phyloP scores from a whole-genome alignment of 2,329 filamentous ascomycete species.

The Metarhizium brunneum region DNA sequence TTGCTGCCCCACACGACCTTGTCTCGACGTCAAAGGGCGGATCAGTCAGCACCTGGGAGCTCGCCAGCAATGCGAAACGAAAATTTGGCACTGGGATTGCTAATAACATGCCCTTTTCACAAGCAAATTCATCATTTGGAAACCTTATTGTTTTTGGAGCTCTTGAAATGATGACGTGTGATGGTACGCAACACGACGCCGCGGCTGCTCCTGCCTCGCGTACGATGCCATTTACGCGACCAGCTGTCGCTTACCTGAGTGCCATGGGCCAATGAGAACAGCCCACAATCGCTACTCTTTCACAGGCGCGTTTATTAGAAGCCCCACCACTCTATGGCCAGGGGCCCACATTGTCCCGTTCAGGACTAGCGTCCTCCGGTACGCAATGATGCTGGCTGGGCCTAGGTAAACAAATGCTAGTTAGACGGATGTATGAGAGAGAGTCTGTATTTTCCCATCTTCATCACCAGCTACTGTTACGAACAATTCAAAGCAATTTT shows the following conservation, averaged over 20 bases:
- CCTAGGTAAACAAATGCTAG: slow-evolving; percentile 5
- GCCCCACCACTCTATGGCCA: background rate
- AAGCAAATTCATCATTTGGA: background rate
- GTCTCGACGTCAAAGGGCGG: background rate
- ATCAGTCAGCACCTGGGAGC: background rate
- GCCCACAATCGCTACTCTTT: background rate
- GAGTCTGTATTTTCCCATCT: background rate
- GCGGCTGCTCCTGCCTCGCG: background rate
- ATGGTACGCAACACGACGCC: no score
- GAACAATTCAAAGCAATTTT: slow-evolving; percentile 2
- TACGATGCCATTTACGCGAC: background rate
- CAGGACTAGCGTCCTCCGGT: background rate
- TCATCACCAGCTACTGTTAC: slow-evolving; percentile 4
- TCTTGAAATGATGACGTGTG: background rate
- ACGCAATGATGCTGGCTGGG: background rate
- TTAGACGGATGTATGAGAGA: background rate
- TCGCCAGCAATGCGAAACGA: background rate
- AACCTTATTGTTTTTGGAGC: background rate
- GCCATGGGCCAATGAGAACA: background rate
- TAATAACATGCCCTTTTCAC: background rate
- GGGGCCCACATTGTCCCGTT: background rate
- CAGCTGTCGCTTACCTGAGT: background rate
- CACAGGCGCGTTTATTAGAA: background rate
- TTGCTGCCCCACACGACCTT: background rate
- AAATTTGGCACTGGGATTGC: background rate